Percentiles rank a stretch among this genome's conserved stretches.
phyloP scores from a whole-genome alignment of 2,329 filamentous ascomycete species.

The Alternaria ventricosa region DNA sequence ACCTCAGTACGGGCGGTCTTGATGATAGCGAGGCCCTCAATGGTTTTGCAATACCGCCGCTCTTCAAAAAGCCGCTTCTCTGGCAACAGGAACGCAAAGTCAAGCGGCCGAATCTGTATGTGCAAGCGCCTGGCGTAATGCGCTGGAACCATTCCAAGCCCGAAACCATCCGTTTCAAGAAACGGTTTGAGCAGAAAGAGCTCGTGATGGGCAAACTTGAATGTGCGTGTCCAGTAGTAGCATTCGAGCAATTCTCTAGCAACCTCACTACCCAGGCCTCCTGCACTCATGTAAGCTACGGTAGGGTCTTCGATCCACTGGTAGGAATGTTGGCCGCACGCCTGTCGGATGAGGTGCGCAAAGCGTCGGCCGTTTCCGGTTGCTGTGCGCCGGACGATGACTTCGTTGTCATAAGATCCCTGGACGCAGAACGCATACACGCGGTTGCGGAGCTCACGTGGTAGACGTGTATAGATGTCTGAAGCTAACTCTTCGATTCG shows the following conservation, averaged over 20 bases:
- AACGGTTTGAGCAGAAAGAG: constrained; percentile 17
- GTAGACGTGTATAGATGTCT: constrained; percentile 15
- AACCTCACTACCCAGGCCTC: constrained; percentile 1
- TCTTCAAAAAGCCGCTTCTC: constrained; percentile 14
- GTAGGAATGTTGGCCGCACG: constrained; percentile 16
- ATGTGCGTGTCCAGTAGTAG: constrained; percentile 27
- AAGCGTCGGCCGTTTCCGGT: background rate
- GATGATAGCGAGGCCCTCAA: constrained; percentile 5
- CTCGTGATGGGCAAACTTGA: constrained; percentile 29
- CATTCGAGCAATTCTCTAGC: constrained; percentile 24
- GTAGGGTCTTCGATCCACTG: constrained; percentile 28
- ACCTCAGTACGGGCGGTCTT: constrained; percentile 12
- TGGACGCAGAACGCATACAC: constrained; percentile 27
- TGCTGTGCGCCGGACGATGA: constrained; percentile 22
- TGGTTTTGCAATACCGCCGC: constrained; percentile 3
- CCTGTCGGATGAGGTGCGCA: constrained; percentile 21
- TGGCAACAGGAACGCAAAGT: constrained; percentile 2
- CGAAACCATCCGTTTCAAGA: constrained; percentile 16
- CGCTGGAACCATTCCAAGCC: constrained; percentile 16
- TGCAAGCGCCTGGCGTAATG: constrained; percentile 18
- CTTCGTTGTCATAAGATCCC: constrained; percentile 26
- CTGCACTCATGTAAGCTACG: background rate
- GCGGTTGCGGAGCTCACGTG: constrained; percentile 28
- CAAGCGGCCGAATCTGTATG: constrained; percentile 20
- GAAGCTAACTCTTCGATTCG: background rate